Percentiles rank a stretch among this genome's conserved stretches.
Conservation (phyloP, 2,329 filamentous ascomycete species). For the Neoascochyta sp. region DNA sequence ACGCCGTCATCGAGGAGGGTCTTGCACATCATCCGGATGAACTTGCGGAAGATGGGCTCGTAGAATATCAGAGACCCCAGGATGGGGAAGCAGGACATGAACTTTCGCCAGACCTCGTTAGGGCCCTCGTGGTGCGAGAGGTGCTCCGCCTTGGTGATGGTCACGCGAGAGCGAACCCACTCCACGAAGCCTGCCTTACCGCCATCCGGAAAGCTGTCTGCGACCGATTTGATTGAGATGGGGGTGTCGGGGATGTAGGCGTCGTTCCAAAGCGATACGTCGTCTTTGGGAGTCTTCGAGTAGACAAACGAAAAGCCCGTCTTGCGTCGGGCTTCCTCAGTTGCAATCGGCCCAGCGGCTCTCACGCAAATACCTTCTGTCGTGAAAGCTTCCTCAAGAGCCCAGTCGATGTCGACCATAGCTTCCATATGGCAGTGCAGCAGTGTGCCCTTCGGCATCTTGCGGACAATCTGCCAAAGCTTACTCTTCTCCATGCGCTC, state of each 20-base stretch:
- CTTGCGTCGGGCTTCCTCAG: slow-evolving; percentile 51
- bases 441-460: slow-evolving; percentile 84
- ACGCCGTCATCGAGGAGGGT: slow-evolving; percentile 77
- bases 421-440: slow-evolving; percentile 87
- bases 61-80: slow-evolving; percentile 76
- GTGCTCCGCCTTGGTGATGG: slow-evolving; percentile 68
- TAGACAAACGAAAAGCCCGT: slow-evolving; percentile 58
- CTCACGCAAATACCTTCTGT: slow-evolving; percentile 71
- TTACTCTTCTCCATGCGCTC: slow-evolving; percentile 79
- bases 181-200: slow-evolving; percentile 68
- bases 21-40: slow-evolving; percentile 67
- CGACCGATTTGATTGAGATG: slow-evolving; percentile 59
- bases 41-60: slow-evolving; percentile 80
- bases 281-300: slow-evolving; percentile 40
- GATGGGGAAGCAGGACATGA: slow-evolving; percentile 69
- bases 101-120: slow-evolving; percentile 81
- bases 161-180: slow-evolving; percentile 72
- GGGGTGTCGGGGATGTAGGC: slow-evolving; percentile 59
- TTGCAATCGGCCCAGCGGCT: slow-evolving; percentile 56
- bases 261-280: slow-evolving; percentile 61
- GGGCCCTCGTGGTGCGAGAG: slow-evolving; percentile 78
- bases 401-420: slow-evolving; percentile 82
- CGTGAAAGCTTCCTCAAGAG: slow-evolving; percentile 67
- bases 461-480: slow-evolving; percentile 78
- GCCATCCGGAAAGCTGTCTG: slow-evolving; percentile 69